Conservation (phyloP, 2,329 filamentous ascomycete species). For the Magnaporthiopsis rhizophila region DNA sequence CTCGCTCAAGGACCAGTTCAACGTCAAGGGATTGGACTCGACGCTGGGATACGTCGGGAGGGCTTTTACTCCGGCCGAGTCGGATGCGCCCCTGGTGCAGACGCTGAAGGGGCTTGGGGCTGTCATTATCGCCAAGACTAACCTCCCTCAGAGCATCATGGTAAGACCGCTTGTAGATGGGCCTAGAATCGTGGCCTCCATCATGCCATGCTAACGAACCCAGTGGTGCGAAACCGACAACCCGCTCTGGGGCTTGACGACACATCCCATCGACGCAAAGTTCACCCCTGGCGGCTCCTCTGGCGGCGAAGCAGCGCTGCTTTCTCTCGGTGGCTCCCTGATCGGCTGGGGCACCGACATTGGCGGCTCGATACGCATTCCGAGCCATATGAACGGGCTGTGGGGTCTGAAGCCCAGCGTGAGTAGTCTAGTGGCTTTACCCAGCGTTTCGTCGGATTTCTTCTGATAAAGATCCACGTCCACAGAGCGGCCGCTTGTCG, state of each 20-base stretch:
- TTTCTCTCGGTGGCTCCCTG: conserved; percentile 24
- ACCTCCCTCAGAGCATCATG: conserved; percentile 20
- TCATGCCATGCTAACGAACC: too few relatives aligned
- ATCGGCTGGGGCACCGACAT: conserved; percentile 30
- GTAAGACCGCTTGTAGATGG: conserved; percentile 29
- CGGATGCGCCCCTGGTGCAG: conserved; percentile 8
- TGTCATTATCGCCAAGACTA: conserved; percentile 18
- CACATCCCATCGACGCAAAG: conserved; percentile 25
- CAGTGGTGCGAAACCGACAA: conserved; percentile 22
- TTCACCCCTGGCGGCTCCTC: conserved; percentile 28
- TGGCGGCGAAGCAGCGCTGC: conserved; percentile 28
- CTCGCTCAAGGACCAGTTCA: conserved; percentile 27
- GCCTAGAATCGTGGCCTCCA: too few relatives aligned
- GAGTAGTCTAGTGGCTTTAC: conserved; percentile 27
- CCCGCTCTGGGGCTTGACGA: conserved; percentile 25
- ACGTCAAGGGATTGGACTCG: conserved; percentile 24
- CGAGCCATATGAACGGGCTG: conserved; percentile 31
- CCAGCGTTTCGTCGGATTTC: neutral
- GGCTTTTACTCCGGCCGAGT: neutral
- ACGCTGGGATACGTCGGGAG: conserved; percentile 15
- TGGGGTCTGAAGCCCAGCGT: conserved; percentile 41
- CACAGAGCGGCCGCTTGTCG: conserved; percentile 46
- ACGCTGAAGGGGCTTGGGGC: conserved; percentile 19
- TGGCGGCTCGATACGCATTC: conserved; percentile 11
- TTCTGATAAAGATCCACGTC: neutral